Conservation (phyloP, 2,329 filamentous ascomycete species). For the Ciborinia camelliae region DNA sequence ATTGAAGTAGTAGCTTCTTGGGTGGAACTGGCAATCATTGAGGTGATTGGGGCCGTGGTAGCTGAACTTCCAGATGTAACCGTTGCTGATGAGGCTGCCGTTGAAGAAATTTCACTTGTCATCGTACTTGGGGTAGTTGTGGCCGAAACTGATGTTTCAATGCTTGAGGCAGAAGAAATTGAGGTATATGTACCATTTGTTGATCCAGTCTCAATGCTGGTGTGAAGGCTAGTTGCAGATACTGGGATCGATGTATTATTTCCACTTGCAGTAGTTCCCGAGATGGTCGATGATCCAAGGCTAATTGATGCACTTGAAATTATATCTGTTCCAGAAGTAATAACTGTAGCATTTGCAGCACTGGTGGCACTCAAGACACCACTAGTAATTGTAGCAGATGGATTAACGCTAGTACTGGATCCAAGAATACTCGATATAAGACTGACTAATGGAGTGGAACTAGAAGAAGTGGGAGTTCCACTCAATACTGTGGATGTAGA, state of each 20-base stretch:
- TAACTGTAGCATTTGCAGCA: slow-evolving; percentile 9
- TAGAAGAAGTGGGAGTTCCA: background rate
- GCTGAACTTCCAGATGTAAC: slow-evolving; percentile 5
- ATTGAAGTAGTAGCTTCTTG: background rate
- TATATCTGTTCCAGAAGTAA: slow-evolving; percentile 1
- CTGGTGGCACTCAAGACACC: background rate
- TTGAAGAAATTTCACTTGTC: slow-evolving; percentile 9
- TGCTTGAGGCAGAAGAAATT: background rate
- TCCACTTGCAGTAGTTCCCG: slow-evolving; percentile 11
- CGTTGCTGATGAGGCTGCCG: slow-evolving; percentile 14
- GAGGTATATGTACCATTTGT: background rate
- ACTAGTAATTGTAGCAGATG: background rate
- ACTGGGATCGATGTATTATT: background rate
- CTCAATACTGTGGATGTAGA: background rate
- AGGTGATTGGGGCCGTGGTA: slow-evolving; percentile 7
- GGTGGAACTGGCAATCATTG: slow-evolving; percentile 2
- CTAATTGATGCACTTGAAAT: slow-evolving; percentile 13
- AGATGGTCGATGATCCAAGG: slow-evolving; percentile 1
- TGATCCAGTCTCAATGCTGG: background rate
- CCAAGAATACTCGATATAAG: slow-evolving; percentile 22
- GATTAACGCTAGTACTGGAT: slow-evolving; percentile 1
- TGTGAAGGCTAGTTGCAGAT: background rate
- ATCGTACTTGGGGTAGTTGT: slow-evolving; percentile 9
- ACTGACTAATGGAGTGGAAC: slow-evolving; percentile 16
- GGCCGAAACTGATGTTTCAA: slow-evolving; percentile 7